A percentile compares a stretch with the other conserved stretches of the same genome.
Evolutionary conservation across 257 asterid genomes (phyloP).

Genomic region (Capsicum chinense): DNA sequence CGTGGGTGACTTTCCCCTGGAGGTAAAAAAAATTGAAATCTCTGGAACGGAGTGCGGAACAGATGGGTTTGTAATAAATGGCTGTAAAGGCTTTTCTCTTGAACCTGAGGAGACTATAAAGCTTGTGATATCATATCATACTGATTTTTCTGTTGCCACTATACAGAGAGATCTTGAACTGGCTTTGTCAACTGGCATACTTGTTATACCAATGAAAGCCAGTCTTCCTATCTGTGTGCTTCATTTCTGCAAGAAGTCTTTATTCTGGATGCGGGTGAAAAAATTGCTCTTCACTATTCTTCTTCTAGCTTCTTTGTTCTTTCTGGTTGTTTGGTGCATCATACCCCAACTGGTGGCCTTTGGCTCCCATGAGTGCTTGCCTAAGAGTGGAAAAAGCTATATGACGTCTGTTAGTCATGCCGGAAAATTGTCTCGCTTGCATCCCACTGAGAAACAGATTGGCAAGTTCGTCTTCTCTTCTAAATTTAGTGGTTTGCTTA

Average conservation of each 20-base stretch:
- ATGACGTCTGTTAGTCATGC: conserved; percentile 33
- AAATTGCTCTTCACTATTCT: conserved; percentile 45
- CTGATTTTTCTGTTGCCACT: conserved; percentile 68
- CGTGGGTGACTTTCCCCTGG: conserved; percentile 77
- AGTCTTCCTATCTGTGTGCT: conserved; percentile 61
- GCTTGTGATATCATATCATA: conserved; percentile 62
- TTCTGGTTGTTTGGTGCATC: conserved; percentile 49
- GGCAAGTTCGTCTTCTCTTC: conserved; percentile 39
- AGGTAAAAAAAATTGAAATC: conserved; percentile 58
- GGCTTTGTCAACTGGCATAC: conserved; percentile 60
- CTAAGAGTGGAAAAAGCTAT: conserved; percentile 47
- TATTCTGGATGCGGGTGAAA: conserved; percentile 63
- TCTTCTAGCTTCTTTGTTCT: conserved; percentile 48
- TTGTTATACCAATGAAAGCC: conserved; percentile 89
- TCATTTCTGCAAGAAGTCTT: conserved; percentile 61
- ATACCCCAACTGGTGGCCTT: conserved; percentile 44
- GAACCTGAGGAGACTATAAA: conserved; percentile 74
- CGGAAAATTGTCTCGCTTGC: conserved; percentile 38
- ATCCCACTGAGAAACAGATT: conserved; percentile 32
- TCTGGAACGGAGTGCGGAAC: conserved; percentile 81
- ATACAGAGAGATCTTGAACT: conserved; percentile 78
- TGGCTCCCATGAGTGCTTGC: conserved; percentile 40
- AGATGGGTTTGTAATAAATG: conserved; percentile 69
- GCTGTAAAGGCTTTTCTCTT: conserved; percentile 68
- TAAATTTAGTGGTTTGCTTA: conserved; percentile 39